phyloP scores from a whole-genome alignment of 116 monocot genomes.

The Iris pallida region DNA sequence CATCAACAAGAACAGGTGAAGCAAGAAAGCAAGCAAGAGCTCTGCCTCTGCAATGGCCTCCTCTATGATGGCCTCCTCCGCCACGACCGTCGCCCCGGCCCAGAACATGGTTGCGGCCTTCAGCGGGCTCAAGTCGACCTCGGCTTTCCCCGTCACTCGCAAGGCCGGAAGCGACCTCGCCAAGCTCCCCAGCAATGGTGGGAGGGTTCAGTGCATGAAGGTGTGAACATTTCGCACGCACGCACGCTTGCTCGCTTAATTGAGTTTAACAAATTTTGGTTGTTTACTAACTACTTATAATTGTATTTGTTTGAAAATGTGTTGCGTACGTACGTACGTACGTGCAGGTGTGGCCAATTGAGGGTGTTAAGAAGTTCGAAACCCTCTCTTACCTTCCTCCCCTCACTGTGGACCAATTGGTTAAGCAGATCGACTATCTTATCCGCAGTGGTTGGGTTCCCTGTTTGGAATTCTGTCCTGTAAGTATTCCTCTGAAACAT shows the following conservation, averaged over 20 bases:
- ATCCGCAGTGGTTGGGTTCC: slow-evolving; percentile 67
- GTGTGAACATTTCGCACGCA: slow-evolving; percentile 1
- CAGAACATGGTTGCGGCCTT: slow-evolving; percentile 51
- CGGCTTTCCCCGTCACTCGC: slow-evolving; percentile 44
- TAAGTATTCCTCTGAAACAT: too few relatives aligned
- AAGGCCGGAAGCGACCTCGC: slow-evolving; percentile 29
- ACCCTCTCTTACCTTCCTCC: slow-evolving; percentile 80
- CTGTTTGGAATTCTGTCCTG: slow-evolving; percentile 73
- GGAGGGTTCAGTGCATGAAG: slow-evolving; percentile 57
- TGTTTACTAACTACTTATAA: too few relatives aligned
- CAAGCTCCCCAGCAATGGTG: slow-evolving; percentile 62
- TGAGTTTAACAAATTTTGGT: neutral
- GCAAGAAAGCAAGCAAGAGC: too few relatives aligned
- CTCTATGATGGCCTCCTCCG: slow-evolving; percentile 45
- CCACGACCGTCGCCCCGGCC: slow-evolving; percentile 21
- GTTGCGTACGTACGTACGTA: neutral
- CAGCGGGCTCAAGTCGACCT: slow-evolving; percentile 44
- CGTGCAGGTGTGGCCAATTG: slow-evolving; percentile 74
- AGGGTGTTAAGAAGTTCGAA: slow-evolving; percentile 81
- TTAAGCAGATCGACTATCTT: slow-evolving; percentile 77
- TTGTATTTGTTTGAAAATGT: neutral
- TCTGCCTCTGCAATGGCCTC: slow-evolving; percentile 47
- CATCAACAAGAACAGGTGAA: too few relatives aligned
- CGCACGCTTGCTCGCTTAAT: too few relatives aligned
- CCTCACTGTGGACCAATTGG: slow-evolving; percentile 29